Percentiles rank a stretch among this genome's conserved stretches.
phyloP scores from a whole-genome alignment of 177 flowering plant genomes.

The Vitis hybrid region DNA sequence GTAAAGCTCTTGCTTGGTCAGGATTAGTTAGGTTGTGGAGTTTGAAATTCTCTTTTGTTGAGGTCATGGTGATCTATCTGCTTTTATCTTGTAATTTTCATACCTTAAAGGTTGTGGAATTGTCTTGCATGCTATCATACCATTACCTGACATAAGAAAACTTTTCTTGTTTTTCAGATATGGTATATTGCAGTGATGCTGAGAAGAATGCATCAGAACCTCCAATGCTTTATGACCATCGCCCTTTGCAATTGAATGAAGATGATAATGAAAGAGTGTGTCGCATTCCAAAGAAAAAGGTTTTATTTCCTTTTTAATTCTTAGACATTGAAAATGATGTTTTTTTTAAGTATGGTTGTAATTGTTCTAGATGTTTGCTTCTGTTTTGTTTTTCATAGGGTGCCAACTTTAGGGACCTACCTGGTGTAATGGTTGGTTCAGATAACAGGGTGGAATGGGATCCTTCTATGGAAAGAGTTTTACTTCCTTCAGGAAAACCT shows the following conservation, averaged over 20 bases:
- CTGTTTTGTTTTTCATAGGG: constrained; percentile 40
- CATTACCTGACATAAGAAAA: no score
- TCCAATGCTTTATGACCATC: constrained; percentile 55
- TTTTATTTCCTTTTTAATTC: constrained; percentile 7
- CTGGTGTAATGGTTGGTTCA: constrained; percentile 56
- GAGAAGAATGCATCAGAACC: no score
- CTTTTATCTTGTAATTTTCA: no score
- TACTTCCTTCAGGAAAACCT: constrained; percentile 62
- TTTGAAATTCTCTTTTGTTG: no score
- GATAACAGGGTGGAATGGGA: constrained; percentile 71
- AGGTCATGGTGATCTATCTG: no score
- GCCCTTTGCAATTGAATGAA: constrained; percentile 48
- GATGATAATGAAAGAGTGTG: constrained; percentile 76
- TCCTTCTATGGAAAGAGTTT: constrained; percentile 39
- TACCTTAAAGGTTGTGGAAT: no score
- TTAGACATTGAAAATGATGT: no score
- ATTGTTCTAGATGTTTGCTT: not conserved
- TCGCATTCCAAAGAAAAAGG: constrained; percentile 74
- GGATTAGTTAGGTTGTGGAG: no score
- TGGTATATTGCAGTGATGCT: no score
- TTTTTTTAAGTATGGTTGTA: not conserved
- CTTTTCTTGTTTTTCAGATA: no score
- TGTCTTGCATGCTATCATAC: no score
- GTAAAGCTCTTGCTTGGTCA: no score
- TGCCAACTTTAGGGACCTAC: constrained; percentile 76